These are phyloP conservation scores for Teunomyces barrocoloradensis DNA, from an alignment of 805 yeast species.

Conservation along the genomic window DNA sequence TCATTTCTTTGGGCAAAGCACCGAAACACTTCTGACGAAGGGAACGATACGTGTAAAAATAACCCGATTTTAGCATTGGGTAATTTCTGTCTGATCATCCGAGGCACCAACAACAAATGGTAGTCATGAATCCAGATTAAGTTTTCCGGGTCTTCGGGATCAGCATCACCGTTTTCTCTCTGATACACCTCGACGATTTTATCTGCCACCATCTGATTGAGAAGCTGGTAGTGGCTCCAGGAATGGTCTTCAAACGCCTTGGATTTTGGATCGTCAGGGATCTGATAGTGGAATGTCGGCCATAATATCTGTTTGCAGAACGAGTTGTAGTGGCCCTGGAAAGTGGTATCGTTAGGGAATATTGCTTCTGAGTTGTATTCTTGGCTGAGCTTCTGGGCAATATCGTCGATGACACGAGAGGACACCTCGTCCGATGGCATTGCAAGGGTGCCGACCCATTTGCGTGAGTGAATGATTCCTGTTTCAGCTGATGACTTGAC, in stretches of 20 bases:
- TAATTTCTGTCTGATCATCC: constrained; percentile 68
- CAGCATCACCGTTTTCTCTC: constrained; percentile 36
- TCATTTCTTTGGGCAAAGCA: constrained; percentile 85
- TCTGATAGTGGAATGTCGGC: constrained; percentile 93
- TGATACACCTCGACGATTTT: constrained; percentile 60
- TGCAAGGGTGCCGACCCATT: constrained; percentile 91
- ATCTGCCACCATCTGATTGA: constrained; percentile 81
- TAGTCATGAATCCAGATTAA: constrained; percentile 92
- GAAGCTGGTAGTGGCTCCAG: constrained; percentile 75
- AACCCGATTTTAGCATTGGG: constrained; percentile 89
- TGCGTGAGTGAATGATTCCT: constrained; percentile 34
- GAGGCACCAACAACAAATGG: constrained; percentile 83
- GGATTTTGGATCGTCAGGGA: constrained; percentile 91
- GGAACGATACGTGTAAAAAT: constrained; percentile 91
- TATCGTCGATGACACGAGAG: constrained; percentile 48
- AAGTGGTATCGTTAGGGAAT: constrained; percentile 71
- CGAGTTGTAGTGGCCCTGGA: constrained; percentile 86
- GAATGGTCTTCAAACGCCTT: constrained; percentile 95
- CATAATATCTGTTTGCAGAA: constrained; percentile 93
- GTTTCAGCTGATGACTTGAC: constrained; percentile 53
- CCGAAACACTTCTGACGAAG: constrained; percentile 91
- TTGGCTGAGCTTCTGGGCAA: constrained; percentile 43
- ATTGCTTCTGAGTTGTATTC: constrained; percentile 64
- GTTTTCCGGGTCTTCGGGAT: constrained; percentile 50
- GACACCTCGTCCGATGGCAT: constrained; percentile 87